phyloP scores from a whole-genome alignment of 495 filamentous ascomycete genomes.

The Penicillium diatomitis region DNA sequence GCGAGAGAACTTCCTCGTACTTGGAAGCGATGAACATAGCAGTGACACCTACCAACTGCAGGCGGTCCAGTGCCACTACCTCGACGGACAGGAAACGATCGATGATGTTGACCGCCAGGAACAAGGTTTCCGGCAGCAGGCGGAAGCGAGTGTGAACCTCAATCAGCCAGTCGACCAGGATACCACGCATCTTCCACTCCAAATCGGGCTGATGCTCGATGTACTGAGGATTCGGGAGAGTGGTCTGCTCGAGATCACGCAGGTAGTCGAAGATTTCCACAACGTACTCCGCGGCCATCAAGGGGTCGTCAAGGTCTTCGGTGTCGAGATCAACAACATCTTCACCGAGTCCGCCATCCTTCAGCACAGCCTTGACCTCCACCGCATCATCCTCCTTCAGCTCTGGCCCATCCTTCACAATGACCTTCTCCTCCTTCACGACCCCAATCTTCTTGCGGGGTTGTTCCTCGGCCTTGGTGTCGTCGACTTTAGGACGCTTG shows the following conservation, averaged over 20 bases:
- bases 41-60: constrained; percentile 93
- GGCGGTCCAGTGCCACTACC: constrained; percentile 85
- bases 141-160: constrained; percentile 97
- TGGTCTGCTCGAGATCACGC: constrained; percentile 71
- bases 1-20: constrained; percentile 95
- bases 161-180: constrained; percentile 96
- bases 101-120: constrained; percentile 95
- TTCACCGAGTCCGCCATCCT: constrained; percentile 18
- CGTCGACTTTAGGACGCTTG: constrained; percentile 45
- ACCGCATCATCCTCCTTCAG: no score
- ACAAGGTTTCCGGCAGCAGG: constrained; percentile 93
- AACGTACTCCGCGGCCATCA: constrained; percentile 97
- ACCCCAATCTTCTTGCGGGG: constrained; percentile 49
- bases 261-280: constrained; percentile 97
- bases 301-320: constrained; percentile 83
- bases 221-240: constrained; percentile 84
- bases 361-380: constrained; percentile 33
- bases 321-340: constrained; percentile 54
- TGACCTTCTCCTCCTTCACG: constrained; percentile 9
- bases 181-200: constrained; percentile 97
- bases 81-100: constrained; percentile 93
- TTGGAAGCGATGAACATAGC: constrained; percentile 99
- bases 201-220: constrained; percentile 89
- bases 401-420: constrained; percentile 8
- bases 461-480: constrained; percentile 35